These are phyloP conservation scores for Hibiscus trionum DNA, from an alignment of 345 rosid species.

Conservation along the genomic window DNA sequence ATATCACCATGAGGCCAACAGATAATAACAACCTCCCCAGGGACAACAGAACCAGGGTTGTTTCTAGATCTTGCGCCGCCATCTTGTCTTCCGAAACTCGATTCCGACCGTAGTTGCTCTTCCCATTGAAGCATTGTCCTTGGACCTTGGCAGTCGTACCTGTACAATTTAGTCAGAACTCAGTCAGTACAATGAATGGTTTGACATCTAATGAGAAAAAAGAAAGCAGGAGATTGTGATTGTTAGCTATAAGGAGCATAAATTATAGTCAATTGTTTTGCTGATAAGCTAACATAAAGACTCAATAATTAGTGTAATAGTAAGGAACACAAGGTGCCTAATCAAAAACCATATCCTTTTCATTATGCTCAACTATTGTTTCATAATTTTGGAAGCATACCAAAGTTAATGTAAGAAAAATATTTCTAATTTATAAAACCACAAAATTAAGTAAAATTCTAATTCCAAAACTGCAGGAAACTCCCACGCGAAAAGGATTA, in stretches of 20 bases:
- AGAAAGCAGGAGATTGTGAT: neutral
- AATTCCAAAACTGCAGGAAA: neutral
- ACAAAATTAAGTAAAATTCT: neutral
- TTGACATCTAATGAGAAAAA: neutral
- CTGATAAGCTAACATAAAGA: neutral
- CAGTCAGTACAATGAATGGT: neutral
- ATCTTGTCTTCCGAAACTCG: constrained; percentile 24
- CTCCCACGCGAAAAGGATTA: neutral
- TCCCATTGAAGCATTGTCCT: constrained; percentile 73
- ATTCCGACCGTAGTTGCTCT: constrained; percentile 49
- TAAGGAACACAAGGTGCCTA: neutral
- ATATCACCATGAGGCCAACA: constrained; percentile 65
- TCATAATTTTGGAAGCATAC: neutral
- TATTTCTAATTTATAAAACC: neutral
- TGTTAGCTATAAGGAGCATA: neutral
- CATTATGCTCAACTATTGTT: neutral
- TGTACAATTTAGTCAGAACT: constrained; percentile 1
- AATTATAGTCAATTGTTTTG: neutral
- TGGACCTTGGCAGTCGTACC: constrained; percentile 60
- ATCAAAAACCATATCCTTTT: neutral
- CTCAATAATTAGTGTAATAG: too few species aligned
- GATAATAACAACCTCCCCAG: constrained; percentile 59
- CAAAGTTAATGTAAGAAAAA: too few species aligned
- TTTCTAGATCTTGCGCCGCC: neutral
- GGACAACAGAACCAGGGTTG: constrained; percentile 17